phyloP scores from a whole-genome alignment of 2,329 filamentous ascomycete genomes.

The Alternaria triticimaculans region DNA sequence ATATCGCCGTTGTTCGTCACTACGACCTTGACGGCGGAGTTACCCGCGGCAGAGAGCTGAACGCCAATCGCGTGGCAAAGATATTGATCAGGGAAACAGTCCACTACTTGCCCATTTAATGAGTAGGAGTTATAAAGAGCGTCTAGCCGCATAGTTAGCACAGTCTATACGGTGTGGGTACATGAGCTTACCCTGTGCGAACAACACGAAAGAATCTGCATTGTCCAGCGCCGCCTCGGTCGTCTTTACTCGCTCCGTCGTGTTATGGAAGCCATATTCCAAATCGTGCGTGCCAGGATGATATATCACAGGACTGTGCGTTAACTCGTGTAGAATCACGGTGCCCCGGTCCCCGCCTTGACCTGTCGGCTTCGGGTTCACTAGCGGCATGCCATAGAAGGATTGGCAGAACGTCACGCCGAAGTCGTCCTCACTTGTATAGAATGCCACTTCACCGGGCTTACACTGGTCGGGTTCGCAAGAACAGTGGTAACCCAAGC shows the following conservation, averaged over 20 bases:
- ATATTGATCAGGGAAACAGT: not conserved
- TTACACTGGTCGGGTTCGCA: not conserved
- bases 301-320: not conserved
- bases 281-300: not conserved
- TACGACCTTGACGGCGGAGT: conserved; percentile 61
- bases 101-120: not conserved
- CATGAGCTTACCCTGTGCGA: not conserved
- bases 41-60: conserved; percentile 57
- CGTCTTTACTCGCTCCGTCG: not conserved
- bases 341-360: not conserved
- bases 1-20: conserved; percentile 61
- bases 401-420: not conserved
- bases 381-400: not conserved
- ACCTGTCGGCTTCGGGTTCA: not conserved
- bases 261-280: not conserved
- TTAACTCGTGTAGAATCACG: not conserved
- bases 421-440: not conserved
- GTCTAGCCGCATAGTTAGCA: not conserved
- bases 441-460: not conserved
- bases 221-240: not conserved
- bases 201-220: not conserved
- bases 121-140: not conserved
- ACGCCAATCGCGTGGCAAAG: conserved; percentile 29
- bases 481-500: not conserved
- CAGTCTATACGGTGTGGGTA: not conserved